phyloP scores from a whole-genome alignment of 345 rosid species.

The Bruguiera parviflora region DNA sequence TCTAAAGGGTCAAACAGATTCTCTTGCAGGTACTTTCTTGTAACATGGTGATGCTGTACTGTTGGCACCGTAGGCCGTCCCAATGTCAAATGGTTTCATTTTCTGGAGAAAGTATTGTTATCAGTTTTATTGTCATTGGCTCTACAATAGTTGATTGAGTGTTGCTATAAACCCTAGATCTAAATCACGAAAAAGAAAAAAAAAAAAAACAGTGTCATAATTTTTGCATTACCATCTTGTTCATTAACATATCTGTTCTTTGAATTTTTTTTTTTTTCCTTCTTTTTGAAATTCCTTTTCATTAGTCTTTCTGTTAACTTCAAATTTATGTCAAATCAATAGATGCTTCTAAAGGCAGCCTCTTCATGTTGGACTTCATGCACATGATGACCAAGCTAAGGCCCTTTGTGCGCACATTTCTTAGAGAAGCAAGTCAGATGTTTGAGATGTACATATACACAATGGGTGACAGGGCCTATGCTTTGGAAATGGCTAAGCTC shows the following conservation, averaged over 20 bases:
- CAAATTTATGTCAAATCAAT: conserved; percentile 18
- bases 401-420: conserved; percentile 75
- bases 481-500: conserved; percentile 78
- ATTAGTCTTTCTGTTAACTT: not conserved
- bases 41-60: conserved; percentile 1
- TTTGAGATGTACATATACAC: conserved; percentile 87
- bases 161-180: too few relatives aligned
- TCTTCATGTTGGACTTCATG: conserved; percentile 68
- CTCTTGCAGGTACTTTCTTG: conserved; percentile 51
- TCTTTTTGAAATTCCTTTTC: not conserved
- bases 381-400: conserved; percentile 88
- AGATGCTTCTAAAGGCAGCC: conserved; percentile 63
- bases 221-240: too few relatives aligned
- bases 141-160: not conserved
- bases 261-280: not conserved
- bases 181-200: too few relatives aligned
- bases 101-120: not conserved
- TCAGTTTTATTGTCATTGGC: not conserved
- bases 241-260: too few relatives aligned
- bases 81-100: not conserved
- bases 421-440: conserved; percentile 82
- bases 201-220: too few relatives aligned
- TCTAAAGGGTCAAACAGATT: conserved; percentile 55
- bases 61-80: not conserved
- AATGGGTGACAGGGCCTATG: conserved; percentile 91